These are phyloP conservation scores for Citrullus colocynthis DNA, from an alignment of 306 rosid genomes.

Conservation along the genomic window DNA sequence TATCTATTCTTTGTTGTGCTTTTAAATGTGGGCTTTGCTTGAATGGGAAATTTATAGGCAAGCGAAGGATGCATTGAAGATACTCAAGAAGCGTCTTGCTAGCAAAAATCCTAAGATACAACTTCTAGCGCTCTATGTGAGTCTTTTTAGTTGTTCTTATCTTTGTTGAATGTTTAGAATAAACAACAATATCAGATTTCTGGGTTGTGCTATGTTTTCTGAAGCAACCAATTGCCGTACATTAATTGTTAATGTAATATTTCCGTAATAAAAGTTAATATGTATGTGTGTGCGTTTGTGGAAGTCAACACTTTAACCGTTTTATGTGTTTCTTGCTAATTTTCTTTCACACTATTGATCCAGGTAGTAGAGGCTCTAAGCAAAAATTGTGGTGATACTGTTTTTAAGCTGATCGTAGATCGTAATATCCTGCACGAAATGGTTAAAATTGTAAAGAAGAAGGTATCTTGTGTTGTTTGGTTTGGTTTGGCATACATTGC, in stretches of 20 bases:
- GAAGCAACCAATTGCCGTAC: neutral
- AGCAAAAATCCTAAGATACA: slow-evolving; percentile 69
- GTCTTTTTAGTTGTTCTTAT: slow-evolving; percentile 15
- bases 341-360: slow-evolving; percentile 5
- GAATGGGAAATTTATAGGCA: slow-evolving; percentile 51
- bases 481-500: neutral
- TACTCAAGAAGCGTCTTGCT: slow-evolving; percentile 72
- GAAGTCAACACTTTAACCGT: neutral
- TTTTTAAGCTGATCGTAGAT: slow-evolving; percentile 66
- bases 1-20: neutral
- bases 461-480: slow-evolving; percentile 26
- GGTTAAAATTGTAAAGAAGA: slow-evolving; percentile 94
- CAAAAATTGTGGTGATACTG: slow-evolving; percentile 79
- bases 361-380: slow-evolving; percentile 86
- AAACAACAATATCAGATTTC: neutral
- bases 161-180: neutral
- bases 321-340: neutral
- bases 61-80: slow-evolving; percentile 88
- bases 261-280: neutral
- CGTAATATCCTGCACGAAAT: slow-evolving; percentile 78
- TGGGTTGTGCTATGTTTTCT: neutral
- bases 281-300: neutral
- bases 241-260: neutral
- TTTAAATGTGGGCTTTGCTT: neutral
- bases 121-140: slow-evolving; percentile 85